Evolutionary conservation across 2,329 filamentous ascomycete species (phyloP), one percentile per base, ranked within the genome.

Genomic region (Pestalotiopsis fici): DNA sequence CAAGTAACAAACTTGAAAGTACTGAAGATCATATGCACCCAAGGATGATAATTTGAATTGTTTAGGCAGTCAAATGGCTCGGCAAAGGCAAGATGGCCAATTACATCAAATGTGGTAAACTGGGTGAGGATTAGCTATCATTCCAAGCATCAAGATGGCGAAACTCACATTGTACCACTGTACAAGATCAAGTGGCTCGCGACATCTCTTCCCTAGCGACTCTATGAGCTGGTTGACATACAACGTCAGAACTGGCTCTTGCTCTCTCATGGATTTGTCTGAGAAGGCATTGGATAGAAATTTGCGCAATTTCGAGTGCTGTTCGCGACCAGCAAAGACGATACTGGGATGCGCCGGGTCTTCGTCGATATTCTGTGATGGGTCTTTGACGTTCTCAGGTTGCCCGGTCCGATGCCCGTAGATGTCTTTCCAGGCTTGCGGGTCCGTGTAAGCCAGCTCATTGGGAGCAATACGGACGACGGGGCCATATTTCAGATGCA

Each of bases 381-480:
- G 66, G 73, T 69, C 78, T 78, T n/a, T 69, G 65, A 12, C 76
- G 67, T 67, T 77, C 76, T 60, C 7, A 59, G 62, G 21, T 70
- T 70, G 9, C 11, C 37, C 31, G 59, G 59, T 61, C 3, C 69
- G 68, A 57, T 74, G 70, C 56, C 71, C 73, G 37, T 73, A 72
- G 59, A 75, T 73, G 15, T 80, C 78, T 60, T 73, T 74, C 76
- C 77, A 80, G 7, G 78, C 78, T 28, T 74, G 71, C 2, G 77
- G 66, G 78, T 78, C 59, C 28, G 73, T 73, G 66, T 78, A 83
- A 3, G 79, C 78, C 7, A 84, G 74, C 67, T 83, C 80, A 63
- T 79, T 74, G 0, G 82, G 81, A 3, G 74, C 73, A 55, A 81
- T 71, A 2, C 82, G 78, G 4, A 84, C 79, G 4, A 83, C 72